Percentiles rank a stretch among this genome's conserved stretches.
Conservation (phyloP, 164 flowering plant species). For the Stephania yunnanensis region DNA sequence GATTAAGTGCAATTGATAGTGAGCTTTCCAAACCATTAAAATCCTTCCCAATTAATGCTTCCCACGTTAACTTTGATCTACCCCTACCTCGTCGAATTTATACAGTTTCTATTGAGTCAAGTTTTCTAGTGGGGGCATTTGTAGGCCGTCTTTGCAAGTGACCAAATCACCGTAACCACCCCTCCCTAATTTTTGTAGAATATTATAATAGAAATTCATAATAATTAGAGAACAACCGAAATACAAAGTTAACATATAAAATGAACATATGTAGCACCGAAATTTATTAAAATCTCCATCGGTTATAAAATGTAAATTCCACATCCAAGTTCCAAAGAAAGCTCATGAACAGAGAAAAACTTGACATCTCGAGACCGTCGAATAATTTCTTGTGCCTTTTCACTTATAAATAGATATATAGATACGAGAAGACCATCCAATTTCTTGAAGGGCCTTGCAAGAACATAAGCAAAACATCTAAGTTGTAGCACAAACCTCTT, state of each 20-base stretch:
- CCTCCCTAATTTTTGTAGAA: too few relatives aligned
- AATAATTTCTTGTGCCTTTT: not conserved
- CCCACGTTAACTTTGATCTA: too few relatives aligned
- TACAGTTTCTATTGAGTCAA: too few relatives aligned
- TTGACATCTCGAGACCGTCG: not conserved
- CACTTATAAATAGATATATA: too few relatives aligned
- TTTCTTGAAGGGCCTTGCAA: not conserved
- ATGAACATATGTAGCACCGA: not conserved
- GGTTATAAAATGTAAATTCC: not conserved
- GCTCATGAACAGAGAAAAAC: not conserved
- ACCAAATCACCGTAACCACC: too few relatives aligned
- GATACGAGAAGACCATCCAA: too few relatives aligned
- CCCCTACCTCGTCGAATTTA: too few relatives aligned
- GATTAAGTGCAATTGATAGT: too few relatives aligned
- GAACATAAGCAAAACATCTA: not conserved
- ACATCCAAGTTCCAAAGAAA: not conserved
- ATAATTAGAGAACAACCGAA: not conserved
- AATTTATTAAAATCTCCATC: not conserved
- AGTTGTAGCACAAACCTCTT: conserved; percentile 56
- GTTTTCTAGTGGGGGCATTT: too few relatives aligned
- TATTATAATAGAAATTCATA: not conserved
- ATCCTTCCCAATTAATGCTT: too few relatives aligned
- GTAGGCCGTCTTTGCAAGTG: too few relatives aligned
- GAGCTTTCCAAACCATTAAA: too few relatives aligned
- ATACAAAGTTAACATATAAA: not conserved